Conservation (phyloP, 2,329 filamentous ascomycete genomes). For the Fusarium secorum region DNA sequence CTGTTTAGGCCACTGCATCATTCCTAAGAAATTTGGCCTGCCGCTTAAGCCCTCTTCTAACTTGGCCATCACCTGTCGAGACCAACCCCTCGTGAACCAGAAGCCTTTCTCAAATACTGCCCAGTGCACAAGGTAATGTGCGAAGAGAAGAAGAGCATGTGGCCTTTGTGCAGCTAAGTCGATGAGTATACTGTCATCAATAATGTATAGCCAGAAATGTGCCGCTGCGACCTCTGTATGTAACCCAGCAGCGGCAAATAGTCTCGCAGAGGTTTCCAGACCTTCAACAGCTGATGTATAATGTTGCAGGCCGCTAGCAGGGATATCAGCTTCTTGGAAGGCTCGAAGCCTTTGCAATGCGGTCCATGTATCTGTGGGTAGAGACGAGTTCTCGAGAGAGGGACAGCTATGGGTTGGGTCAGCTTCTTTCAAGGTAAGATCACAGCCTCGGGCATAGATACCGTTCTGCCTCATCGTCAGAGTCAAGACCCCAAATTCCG, state of each 20-base stretch:
- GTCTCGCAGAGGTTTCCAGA: conserved; percentile 27
- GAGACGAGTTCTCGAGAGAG: conserved; percentile 25
- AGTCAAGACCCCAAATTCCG: conserved; percentile 25
- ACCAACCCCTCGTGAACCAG: conserved; percentile 43
- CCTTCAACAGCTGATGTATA: conserved; percentile 32
- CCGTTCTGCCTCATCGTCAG: conserved; percentile 12
- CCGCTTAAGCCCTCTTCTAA: conserved; percentile 31
- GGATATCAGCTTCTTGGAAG: conserved; percentile 36
- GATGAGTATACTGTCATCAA: conserved; percentile 39
- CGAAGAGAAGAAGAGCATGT: conserved; percentile 41
- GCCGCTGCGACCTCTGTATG: conserved; percentile 36
- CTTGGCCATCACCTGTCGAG: conserved; percentile 26
- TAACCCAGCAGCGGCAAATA: conserved; percentile 35
- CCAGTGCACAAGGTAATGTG: conserved; percentile 39
- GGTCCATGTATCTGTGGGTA: conserved; percentile 37
- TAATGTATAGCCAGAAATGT: conserved; percentile 40
- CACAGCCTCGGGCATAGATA: neutral
- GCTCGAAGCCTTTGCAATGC: conserved; percentile 30
- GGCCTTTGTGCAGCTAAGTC: conserved; percentile 38
- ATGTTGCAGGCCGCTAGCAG: conserved; percentile 19
- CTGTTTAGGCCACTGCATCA: conserved; percentile 38
- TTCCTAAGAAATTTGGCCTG: conserved; percentile 26
- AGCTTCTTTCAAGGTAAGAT: neutral
- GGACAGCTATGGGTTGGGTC: conserved; percentile 12
- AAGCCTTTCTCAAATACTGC: conserved; percentile 38